Conservation (phyloP, 2,329 filamentous ascomycete species). For the Fonsecaea erecta region DNA sequence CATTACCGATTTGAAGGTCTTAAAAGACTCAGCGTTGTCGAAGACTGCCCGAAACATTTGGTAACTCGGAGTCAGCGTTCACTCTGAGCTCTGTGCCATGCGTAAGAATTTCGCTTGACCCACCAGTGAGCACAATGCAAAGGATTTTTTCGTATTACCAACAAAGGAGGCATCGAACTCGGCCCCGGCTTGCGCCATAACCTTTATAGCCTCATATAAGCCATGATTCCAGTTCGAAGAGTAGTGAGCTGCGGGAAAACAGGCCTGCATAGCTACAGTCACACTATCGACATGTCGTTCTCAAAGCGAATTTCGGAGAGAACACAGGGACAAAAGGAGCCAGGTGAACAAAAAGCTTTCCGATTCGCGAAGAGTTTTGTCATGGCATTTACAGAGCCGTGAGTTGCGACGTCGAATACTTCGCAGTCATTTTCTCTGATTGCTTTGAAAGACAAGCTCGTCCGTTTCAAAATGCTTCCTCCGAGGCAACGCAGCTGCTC, state of each 20-base stretch:
- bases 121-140: neutral
- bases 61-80: neutral
- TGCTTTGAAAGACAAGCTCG: neutral
- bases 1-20: too few species aligned
- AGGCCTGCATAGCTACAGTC: neutral
- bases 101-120: neutral
- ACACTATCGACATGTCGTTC: neutral
- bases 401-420: neutral
- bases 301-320: neutral
- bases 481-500: neutral
- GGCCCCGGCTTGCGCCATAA: neutral
- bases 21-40: neutral
- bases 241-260: neutral
- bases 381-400: neutral
- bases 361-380: neutral
- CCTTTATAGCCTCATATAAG: neutral
- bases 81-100: neutral
- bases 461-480: neutral
- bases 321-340: too few species aligned
- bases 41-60: neutral
- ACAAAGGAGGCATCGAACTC: neutral
- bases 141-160: neutral
- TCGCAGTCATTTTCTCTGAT: neutral
- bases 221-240: neutral
- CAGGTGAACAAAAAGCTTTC: too few species aligned